Evolutionary conservation across 371 early-diverging fungal species (phyloP), one percentile per base, ranked within the genome.

Genomic region (Dinochytrium kinnereticum): DNA sequence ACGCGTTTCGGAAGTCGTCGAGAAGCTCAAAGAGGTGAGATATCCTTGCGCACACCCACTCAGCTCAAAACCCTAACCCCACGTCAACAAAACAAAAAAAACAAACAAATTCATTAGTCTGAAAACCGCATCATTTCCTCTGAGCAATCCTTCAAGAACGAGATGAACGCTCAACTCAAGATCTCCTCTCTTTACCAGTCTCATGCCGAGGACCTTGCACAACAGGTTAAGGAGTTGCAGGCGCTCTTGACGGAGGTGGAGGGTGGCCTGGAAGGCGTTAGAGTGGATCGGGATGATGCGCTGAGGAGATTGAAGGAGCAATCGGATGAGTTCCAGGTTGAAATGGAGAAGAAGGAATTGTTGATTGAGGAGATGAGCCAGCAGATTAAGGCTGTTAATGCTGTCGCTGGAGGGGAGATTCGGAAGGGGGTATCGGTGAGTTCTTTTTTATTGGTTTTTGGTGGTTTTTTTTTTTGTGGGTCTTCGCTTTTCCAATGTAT

Each of bases 151-250:
- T 93, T 92, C 81, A 82, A 84, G 53, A 84, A 79, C 61, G 93
- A 92, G 61, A 91, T 92, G 87, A 84, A 75, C 10, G 81, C 90
- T 5, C 92, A 91, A 76, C 84, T 84, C 65, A 85, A 86, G 57
- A 77, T 91, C 33, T 81, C 85, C 30, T 87, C 78, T 10, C 83
- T 89, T 33, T 89, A 73, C 61, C 69, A 84, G 51, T 44, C 76
- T 31, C 78, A 85, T 40, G 13, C 51, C 51, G 78, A 80, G 39
- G 79, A 80, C 30, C 80, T 81, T 36, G 71, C 79, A 51, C 24
- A n/a, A 26, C 81, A 82, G 50, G 26, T 59, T 34, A 53, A 68
- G 7, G 76, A 76, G 39, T 30, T 74, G 26, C 66, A 76, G 55
- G 24, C 19, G 17, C 21, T 74, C 17, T 38, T 77, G 24, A 44